Evolutionary conservation across 305 asterid genomes (phyloP), one percentile per base, ranked within the genome.

Genomic region (Fraxinus latifolia): DNA sequence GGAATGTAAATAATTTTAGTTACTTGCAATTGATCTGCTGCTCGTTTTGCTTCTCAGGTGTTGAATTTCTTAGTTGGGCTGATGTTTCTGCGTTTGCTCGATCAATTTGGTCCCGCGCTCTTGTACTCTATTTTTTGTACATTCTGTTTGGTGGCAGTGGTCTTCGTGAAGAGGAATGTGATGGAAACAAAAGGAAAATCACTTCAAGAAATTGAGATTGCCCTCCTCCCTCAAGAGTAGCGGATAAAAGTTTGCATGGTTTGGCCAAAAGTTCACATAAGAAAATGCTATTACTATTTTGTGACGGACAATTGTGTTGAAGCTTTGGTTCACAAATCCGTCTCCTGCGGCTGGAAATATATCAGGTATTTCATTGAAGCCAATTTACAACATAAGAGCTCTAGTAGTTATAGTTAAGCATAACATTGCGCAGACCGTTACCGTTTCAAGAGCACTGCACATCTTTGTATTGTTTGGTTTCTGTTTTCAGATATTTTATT

Each of bases 121-220:
- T 81, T 95, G 82, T 95, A 95, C 85, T 85, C 97, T 0, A 86
- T 91, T 83, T 95, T 95, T 42, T 89, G 96, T 55, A 70, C 89
- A n/a, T 89, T 90, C 85, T 95, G 97, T 88, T 76, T 92, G 89
- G 50, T 95, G 84, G 98, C 90, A 0, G 96, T 90, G 79, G 90
- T 85, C 31, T 93, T 91, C 78, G 95, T 95, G 23, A 90, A 91
- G 87, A 89, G 87, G 82, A 91, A 92, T 31, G 96, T 95, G 83
- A 84, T 93, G 85, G 98, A 95, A 87, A 95, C 98, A 29, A 95
- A 95, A 83, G 98, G 97, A 76, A 95, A 92, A 83, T 88, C 98
- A 2, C 98, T 95, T 81, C 98, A 95, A 84, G 98, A 95, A 81
- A 95, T 95, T 36, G 98, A 95, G 95, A 91, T 91, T n/a, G 95